Base-by-base conservation (phyloP, 75 land plant genomes). In the Ceratopteris richardii region DNA sequence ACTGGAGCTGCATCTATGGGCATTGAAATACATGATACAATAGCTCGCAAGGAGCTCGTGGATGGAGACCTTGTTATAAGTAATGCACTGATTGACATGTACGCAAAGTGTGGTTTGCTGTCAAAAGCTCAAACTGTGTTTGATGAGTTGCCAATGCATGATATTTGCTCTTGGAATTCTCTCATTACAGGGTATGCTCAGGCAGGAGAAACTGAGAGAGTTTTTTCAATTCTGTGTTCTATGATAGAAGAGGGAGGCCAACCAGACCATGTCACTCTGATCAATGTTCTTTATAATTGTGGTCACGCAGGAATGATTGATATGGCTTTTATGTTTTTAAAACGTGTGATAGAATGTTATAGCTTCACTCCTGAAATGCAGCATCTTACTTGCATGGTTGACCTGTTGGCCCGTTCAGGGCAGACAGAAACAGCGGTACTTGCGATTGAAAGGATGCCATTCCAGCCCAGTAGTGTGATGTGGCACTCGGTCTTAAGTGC, bases 331-430 rank as follows among this genome's bases (percentile, higher is more conserved):
- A 4, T 33, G 1, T 76, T 76, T 40, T 81, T 81, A 29, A 60
- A 68, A 44, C 65, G 71, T 18, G 77, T 84, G 81, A 31, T 60
- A 43, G 36, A 47, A 23, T 5, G 25, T 30, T 66, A 56, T 62
- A 70, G 69, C 0, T 47, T 83, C 51, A 41, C 68, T 58, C 71
- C 71, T 19, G 60, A 48, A 25, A 53, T 48, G 43, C 77, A 80
- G 64, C 87, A 83, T 56, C 80, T 75, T 58, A 76, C 83, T 5
- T 80, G 80, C 68, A 77, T 83, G 80, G 55, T 80, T 36, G 83
- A 83, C 46, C 31, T 83, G 44, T 67, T 80, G 51, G 87, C 77
- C 16, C 80, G 80, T 46, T 77, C 75, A 12, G 87, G 83, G 57
- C 77, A 57, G 24, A 31, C 80, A 19, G 37, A 73, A 29, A 64